Percentiles rank a stretch among this genome's conserved stretches.
Evolutionary conservation across 345 rosid species (phyloP).

Genomic region (Citrus maxima): DNA sequence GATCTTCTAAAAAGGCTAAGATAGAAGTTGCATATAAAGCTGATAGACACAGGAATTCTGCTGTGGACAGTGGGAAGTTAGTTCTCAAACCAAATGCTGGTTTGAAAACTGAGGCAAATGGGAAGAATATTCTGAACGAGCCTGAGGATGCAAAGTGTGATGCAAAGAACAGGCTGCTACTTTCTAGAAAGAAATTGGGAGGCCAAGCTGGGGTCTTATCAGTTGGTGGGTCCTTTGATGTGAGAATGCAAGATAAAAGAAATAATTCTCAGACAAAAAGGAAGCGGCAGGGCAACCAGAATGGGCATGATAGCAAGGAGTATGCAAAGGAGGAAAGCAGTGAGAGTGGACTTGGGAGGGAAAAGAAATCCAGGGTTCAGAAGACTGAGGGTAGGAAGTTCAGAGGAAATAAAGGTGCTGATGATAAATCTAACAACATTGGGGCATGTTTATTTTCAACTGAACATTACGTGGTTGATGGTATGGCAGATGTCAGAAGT

Average conservation of each 20-base stretch:
- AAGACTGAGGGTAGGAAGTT: conserved; percentile 19
- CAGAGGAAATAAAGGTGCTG: conserved; percentile 17
- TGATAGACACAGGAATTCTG: conserved; percentile 16
- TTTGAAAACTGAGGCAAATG: conserved; percentile 23
- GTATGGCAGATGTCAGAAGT: conserved; percentile 28
- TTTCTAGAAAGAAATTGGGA: conserved; percentile 33
- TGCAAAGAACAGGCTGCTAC: conserved; percentile 25
- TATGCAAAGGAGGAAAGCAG: conserved; percentile 35
- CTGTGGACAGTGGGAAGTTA: conserved; percentile 14
- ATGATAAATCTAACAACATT: conserved; percentile 15
- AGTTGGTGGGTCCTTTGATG: conserved; percentile 39
- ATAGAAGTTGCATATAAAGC: conserved; percentile 22
- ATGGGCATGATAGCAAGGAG: conserved; percentile 21
- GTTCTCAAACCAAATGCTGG: conserved; percentile 23
- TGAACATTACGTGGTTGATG: conserved; percentile 29
- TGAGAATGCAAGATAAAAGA: conserved; percentile 26
- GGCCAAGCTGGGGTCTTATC: conserved; percentile 37
- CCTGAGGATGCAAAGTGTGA: conserved; percentile 34
- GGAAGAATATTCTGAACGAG: conserved; percentile 19
- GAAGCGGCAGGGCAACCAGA: conserved; percentile 35
- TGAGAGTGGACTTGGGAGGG: conserved; percentile 32
- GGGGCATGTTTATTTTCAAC: conserved; percentile 5
- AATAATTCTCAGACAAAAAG: conserved; percentile 37
- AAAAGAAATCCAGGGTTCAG: conserved; percentile 28
- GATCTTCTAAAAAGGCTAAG: conserved; percentile 40